Evolutionary conservation across 441 rosid species (phyloP), one percentile per base, ranked within the genome.

Genomic region (Bruguiera hainesii): DNA sequence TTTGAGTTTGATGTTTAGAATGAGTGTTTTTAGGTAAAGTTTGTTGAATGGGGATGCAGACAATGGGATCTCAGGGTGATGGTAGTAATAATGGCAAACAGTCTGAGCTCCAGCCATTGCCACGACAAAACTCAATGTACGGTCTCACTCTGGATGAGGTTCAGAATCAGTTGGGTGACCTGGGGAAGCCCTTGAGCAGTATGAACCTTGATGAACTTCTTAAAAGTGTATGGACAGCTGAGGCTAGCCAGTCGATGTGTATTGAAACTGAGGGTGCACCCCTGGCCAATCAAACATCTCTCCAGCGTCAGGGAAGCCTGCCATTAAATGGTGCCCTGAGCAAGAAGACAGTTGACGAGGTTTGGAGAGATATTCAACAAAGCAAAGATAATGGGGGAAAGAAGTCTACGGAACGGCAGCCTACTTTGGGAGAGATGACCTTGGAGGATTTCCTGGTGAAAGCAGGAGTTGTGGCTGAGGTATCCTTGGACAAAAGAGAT

Each of bases 371-470:
- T 66, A 90, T 90, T 71, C 96, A 88, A 69, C 84, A 80, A 65
- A 72, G 65, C 79, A 86, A 84, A 80, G 74, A 28, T 66, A 66
- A 66, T 60, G 85, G 74, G 72, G 87, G 78, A 63, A 81, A 73
- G 75, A 83, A 78, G 78, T 57, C 80, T 19, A 78, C 76, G 80
- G 93, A 95, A 62, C 81, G 89, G 51, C 96, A 89, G 77, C 81
- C 92, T 69, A 90, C 97, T 4, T 79, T 96, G 3, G 98, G 97
- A 20, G 97, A 96, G 78, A 87, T 92, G 96, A 96, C 99, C 23
- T 78, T 92, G 74, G 98, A 92, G 81, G 98, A 90, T 67, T 88
- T 92, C 81, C 71, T 92, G 70, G 89, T 80, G 74, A 88, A 88
- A 81, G 97, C 97, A 0, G 97, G 97, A 53, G 84, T 92, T 16